phyloP scores from a whole-genome alignment of 495 filamentous ascomycete genomes.

The Annulohypoxylon maeteangense region DNA sequence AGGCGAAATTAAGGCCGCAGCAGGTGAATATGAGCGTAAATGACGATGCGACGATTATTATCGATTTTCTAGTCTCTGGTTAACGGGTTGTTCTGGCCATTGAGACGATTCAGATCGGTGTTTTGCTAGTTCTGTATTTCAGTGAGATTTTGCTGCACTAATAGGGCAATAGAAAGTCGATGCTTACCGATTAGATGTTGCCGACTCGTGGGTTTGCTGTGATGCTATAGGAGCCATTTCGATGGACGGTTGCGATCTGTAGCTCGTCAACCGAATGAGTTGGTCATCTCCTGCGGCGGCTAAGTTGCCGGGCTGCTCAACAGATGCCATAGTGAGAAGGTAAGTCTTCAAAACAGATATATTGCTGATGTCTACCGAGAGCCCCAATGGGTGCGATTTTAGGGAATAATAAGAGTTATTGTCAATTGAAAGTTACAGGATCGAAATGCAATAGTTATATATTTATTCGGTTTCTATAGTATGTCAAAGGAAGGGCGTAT shows the following conservation, averaged over 20 bases:
- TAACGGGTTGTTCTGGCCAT: not conserved
- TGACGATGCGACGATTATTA: not conserved
- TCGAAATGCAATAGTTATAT: not conserved
- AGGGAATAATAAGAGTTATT: not conserved
- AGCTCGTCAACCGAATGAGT: not conserved
- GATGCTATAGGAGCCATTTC: not conserved
- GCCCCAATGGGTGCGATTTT: not conserved
- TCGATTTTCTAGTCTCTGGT: not conserved
- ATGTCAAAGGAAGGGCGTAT: not conserved
- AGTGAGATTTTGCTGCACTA: not conserved
- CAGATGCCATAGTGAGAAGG: not conserved
- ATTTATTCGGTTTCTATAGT: not conserved
- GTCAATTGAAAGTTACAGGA: not conserved
- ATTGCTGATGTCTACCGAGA: not conserved
- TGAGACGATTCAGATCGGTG: not conserved
- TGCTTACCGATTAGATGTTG: not conserved
- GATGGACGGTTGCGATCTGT: not conserved
- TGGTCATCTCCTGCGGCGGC: not conserved
- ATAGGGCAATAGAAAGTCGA: not conserved
- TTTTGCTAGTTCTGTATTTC: not conserved
- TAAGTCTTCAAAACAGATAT: not conserved
- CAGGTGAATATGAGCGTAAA: not conserved
- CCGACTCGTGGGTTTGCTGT: not conserved
- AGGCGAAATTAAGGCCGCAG: not conserved
- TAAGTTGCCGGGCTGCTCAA: not conserved